Percentiles rank a stretch among this genome's conserved stretches.
Evolutionary conservation across 768 basidiomycete genomes (phyloP).

Genomic region (Tricholoma bakamatsutake): DNA sequence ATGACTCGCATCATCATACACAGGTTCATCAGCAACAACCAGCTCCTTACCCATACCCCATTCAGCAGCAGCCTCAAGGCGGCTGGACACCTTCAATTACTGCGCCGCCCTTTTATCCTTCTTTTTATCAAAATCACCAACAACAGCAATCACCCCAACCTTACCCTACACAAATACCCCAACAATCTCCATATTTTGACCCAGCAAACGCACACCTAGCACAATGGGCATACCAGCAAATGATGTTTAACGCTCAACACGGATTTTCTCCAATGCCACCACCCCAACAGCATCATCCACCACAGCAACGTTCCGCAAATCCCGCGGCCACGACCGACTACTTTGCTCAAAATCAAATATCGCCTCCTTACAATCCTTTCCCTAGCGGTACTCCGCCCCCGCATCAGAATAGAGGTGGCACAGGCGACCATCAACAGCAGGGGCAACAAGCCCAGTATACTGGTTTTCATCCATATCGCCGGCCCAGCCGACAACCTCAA

Average conservation of each 20-base stretch:
- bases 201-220: slow-evolving; percentile 71
- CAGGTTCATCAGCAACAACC: slow-evolving; percentile 27
- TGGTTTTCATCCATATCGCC: slow-evolving; percentile 80
- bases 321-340: slow-evolving; percentile 41
- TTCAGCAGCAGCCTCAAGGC: slow-evolving; percentile 66
- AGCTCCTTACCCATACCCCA: slow-evolving; percentile 58
- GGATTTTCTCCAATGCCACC: slow-evolving; percentile 41
- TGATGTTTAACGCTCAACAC: slow-evolving; percentile 76
- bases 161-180: slow-evolving; percentile 39
- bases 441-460: slow-evolving; percentile 35
- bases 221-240: slow-evolving; percentile 89
- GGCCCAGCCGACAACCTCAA: slow-evolving; percentile 49
- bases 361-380: slow-evolving; percentile 52
- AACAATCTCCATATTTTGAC: slow-evolving; percentile 64
- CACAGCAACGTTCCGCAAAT: slow-evolving; percentile 33
- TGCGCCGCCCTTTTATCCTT: slow-evolving; percentile 71
- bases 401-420: slow-evolving; percentile 41
- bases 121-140: slow-evolving; percentile 69
- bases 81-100: slow-evolving; percentile 64
- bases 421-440: slow-evolving; percentile 36
- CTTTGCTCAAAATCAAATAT: slow-evolving; percentile 49
- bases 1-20: slow-evolving; percentile 35
- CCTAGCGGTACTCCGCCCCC: slow-evolving; percentile 69
- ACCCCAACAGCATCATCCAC: slow-evolving; percentile 22
- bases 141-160: slow-evolving; percentile 49